These are phyloP conservation scores for Kluyveromyces marxianus DNA, from an alignment of 1,139 yeast species.

Conservation along the genomic window DNA sequence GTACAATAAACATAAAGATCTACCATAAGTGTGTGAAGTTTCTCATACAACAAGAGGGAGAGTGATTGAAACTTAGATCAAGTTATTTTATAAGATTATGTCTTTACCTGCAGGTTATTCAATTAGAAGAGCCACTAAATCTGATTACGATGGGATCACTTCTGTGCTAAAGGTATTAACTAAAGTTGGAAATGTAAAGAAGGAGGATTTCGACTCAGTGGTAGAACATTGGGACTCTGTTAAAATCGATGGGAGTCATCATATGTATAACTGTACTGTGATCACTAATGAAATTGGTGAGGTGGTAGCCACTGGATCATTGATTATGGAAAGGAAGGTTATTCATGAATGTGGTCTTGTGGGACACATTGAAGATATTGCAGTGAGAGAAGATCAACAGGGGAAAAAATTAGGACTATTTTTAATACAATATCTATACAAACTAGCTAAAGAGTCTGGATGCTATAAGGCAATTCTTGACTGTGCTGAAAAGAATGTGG, in stretches of 20 bases:
- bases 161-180: constrained; percentile 50
- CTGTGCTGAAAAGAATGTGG: constrained; percentile 73
- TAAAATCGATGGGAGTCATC: constrained; percentile 10
- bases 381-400: constrained; percentile 68
- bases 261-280: constrained; percentile 50
- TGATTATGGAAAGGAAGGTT: constrained; percentile 52
- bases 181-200: constrained; percentile 52
- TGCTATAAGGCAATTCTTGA: constrained; percentile 89
- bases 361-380: constrained; percentile 94
- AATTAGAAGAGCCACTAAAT: constrained; percentile 39
- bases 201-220: constrained; percentile 37
- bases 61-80: no score
- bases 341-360: constrained; percentile 77
- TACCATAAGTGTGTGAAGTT: no score
- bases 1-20: neutral
- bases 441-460: constrained; percentile 50
- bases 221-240: constrained; percentile 42
- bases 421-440: constrained; percentile 56
- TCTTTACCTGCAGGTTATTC: constrained; percentile 32
- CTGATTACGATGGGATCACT: constrained; percentile 45
- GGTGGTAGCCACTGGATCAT: constrained; percentile 43
- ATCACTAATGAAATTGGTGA: constrained; percentile 38
- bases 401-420: constrained; percentile 74
- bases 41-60: no score
- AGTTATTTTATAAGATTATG: neutral